These are phyloP conservation scores for Kluyveromyces nonfermentans DNA, from an alignment of 805 yeast species.

Conservation along the genomic window DNA sequence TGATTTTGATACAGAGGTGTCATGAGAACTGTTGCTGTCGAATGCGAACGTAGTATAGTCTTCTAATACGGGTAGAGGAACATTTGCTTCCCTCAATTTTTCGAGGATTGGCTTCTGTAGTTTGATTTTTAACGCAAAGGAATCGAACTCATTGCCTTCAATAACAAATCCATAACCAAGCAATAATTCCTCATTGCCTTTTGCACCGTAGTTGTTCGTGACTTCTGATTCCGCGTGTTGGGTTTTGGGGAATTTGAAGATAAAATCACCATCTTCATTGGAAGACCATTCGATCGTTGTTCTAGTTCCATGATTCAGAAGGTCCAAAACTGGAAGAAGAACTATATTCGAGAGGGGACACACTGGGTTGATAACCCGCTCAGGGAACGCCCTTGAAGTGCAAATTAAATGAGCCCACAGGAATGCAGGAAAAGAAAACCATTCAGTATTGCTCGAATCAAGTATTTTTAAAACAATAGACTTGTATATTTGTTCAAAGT, in stretches of 20 bases:
- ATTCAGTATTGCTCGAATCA: constrained; percentile 22
- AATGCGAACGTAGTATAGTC: constrained; percentile 35
- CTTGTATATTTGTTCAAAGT: constrained; percentile 13
- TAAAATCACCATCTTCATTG: constrained; percentile 39
- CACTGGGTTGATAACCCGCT: constrained; percentile 30
- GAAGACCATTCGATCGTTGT: constrained; percentile 61
- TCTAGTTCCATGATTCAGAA: constrained; percentile 61
- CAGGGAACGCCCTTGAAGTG: constrained; percentile 77
- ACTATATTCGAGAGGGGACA: constrained; percentile 43
- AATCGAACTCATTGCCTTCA: constrained; percentile 48
- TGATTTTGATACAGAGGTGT: constrained; percentile 1
- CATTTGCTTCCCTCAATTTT: constrained; percentile 29
- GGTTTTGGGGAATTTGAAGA: constrained; percentile 20
- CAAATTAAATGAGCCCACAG: constrained; percentile 68
- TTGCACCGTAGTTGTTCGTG: constrained; percentile 80
- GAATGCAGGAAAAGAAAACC: constrained; percentile 61
- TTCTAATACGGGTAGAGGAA: constrained; percentile 31
- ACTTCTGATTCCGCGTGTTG: constrained; percentile 37
- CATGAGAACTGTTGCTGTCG: constrained; percentile 9
- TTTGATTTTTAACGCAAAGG: constrained; percentile 53
- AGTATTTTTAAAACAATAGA: constrained; percentile 5
- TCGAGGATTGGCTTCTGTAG: constrained; percentile 24
- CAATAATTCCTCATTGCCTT: constrained; percentile 79
- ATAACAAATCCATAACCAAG: constrained; percentile 54
- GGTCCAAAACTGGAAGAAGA: constrained; percentile 69